A percentile compares a stretch with the other conserved stretches of the same genome.
Conservation (phyloP, 169 alveolate species). For the Plasmodium cynomolgi region DNA sequence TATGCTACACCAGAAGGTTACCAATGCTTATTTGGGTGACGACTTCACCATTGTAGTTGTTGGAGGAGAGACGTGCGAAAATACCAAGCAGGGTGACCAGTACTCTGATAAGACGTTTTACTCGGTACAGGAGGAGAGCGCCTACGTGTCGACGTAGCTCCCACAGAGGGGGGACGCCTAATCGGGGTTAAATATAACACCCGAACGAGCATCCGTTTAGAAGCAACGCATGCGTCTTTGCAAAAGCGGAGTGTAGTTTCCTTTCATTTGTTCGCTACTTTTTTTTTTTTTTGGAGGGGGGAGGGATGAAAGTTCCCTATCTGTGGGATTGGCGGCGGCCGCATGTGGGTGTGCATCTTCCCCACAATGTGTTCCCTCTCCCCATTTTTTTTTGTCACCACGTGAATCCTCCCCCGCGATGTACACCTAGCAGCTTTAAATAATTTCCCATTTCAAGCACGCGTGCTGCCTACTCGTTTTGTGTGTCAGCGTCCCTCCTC, state of each 20-base stretch:
- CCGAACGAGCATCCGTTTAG: neutral
- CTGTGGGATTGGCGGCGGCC: neutral
- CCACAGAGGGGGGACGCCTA: neutral
- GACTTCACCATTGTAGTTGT: conserved; percentile 83
- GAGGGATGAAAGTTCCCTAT: neutral
- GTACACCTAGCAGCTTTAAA: neutral
- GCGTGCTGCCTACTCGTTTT: neutral
- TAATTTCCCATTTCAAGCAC: neutral
- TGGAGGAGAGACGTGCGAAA: conserved; percentile 77
- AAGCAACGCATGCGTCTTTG: neutral
- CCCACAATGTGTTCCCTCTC: neutral
- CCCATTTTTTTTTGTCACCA: neutral
- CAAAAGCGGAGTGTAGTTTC: neutral
- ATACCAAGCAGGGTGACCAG: conserved; percentile 22
- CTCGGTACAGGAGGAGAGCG: conserved; percentile 53
- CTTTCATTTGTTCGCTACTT: neutral
- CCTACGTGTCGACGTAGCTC: conserved; percentile 31
- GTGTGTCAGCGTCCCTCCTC: neutral
- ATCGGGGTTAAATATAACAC: neutral
- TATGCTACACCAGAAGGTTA: conserved; percentile 82
- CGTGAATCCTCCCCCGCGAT: neutral
- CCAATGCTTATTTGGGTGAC: conserved; percentile 83
- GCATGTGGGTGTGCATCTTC: neutral
- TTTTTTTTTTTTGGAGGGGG: neutral
- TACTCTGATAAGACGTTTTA: conserved; percentile 39